Percentiles rank a stretch among this genome's conserved stretches.
Evolutionary conservation across 164 flowering plant genomes (phyloP).

Genomic region (Akebia trifoliata): DNA sequence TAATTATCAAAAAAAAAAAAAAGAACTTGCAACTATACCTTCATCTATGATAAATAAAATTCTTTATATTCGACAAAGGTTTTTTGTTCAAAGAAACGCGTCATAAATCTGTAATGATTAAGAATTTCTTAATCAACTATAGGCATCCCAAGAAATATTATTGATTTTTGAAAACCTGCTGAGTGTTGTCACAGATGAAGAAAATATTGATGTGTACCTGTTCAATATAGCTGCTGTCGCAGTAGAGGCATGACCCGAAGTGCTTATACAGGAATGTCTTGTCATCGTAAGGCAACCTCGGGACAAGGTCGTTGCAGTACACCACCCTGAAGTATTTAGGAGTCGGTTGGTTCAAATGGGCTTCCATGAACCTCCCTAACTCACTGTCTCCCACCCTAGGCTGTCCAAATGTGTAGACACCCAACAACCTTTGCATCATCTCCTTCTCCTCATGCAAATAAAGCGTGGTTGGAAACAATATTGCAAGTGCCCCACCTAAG

Average conservation of each 20-base stretch:
- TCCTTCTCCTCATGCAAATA: conserved; percentile 49
- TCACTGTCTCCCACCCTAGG: conserved; percentile 58
- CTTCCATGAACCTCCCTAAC: conserved; percentile 51
- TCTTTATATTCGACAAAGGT: neutral
- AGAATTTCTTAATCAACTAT: no score
- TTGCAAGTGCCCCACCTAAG: conserved; percentile 78
- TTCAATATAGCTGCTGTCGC: conserved; percentile 49
- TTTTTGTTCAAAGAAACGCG: no score
- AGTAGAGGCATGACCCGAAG: conserved; percentile 69
- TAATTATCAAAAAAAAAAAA: neutral
- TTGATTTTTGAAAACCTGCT: no score
- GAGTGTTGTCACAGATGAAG: no score
- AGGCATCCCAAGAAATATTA: no score
- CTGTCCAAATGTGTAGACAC: conserved; percentile 74
- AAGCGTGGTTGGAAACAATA: conserved; percentile 56
- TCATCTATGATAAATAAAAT: neutral
- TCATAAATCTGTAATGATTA: no score
- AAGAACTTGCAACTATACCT: neutral
- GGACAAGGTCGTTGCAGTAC: conserved; percentile 73
- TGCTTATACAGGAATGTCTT: conserved; percentile 66
- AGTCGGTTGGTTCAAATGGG: conserved; percentile 33
- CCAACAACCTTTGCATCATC: conserved; percentile 42
- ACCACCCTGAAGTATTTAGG: conserved; percentile 61
- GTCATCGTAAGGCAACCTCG: conserved; percentile 68
- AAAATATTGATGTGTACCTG: conserved; percentile 29